Base-by-base conservation (phyloP, 768 basidiomycete genomes). In the Austroboletus festivus region DNA sequence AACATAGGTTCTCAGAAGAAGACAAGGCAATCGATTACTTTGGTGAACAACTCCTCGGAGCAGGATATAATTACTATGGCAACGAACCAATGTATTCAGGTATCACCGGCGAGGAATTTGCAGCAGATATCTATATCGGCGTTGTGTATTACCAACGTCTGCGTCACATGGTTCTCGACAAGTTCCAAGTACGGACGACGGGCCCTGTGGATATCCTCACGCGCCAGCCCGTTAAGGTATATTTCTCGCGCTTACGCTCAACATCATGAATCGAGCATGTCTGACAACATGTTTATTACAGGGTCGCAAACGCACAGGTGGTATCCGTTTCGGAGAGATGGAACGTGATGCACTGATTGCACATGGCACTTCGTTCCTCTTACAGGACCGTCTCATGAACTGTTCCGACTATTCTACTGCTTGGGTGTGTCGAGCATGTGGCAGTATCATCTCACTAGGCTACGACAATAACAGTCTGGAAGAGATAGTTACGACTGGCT, bases 21-120 rank as follows among this genome's bases (percentile, higher is more conserved):
- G 93, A 99, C 64, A 93, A 89, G n/a, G 96, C 96, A 1, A 82
- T 96, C 44, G 88, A 94, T 56, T 97, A 97, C 74, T 99, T 99
- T 58, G 96, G 96, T 34, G 82, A 96, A 56, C 96, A 99, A 64
- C 83, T 99, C 18, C 72, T 83, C 35, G 87, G 89, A 19, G 84
- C 96, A 13, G 96, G 96, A 8, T 99, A 97, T 76, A 98, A 97
- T 69, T 99, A 97, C 69, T 90, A 95, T 64, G 96, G 96, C 13
- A 97, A 96, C 71, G 96, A 99, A 68, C 94, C 96, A 5, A 99
- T 99, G 96, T 99, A 99, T 69, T 97, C 95, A 48, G 96, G 96
- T 20, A 96, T 99, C 65, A 98, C 96, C 7, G 96, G 96, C 15
- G 82, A 98, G 69, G 96, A 99, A 71, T 99, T 99, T 68, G 86